A percentile compares a stretch with the other conserved stretches of the same genome.
Conservation (phyloP, 306 rosid genomes). For the Sphenostylis stenocarpa region DNA sequence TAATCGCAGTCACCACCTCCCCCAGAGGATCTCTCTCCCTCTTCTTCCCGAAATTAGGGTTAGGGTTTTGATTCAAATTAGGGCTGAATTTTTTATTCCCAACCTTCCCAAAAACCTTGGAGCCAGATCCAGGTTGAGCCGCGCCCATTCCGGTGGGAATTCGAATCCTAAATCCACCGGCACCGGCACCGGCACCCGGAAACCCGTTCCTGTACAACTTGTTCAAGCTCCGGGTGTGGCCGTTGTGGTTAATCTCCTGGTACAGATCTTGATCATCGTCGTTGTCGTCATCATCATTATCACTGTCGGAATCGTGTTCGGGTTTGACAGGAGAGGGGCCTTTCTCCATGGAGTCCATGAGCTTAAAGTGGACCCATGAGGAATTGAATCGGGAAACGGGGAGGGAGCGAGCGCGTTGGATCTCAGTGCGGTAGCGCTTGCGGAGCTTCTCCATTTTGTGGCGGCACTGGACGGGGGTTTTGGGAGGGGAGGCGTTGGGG, state of each 20-base stretch:
- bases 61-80: conserved; percentile 37
- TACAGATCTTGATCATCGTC: conserved; percentile 64
- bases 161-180: conserved; percentile 70
- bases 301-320: conserved; percentile 53
- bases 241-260: conserved; percentile 53
- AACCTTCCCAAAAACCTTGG: conserved; percentile 43
- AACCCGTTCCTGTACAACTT: conserved; percentile 59
- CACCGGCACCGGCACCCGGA: conserved; percentile 31
- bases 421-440: conserved; percentile 93
- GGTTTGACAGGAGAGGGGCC: conserved; percentile 59
- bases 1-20: conserved; percentile 81
- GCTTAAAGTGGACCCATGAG: conserved; percentile 88
- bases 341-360: conserved; percentile 96
- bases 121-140: conserved; percentile 69
- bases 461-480: conserved; percentile 98
- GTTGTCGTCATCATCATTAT: conserved; percentile 47
- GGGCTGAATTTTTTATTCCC: conserved; percentile 54
- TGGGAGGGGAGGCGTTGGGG: conserved; percentile 77
- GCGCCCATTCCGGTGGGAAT: conserved; percentile 72
- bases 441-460: conserved; percentile 99
- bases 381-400: conserved; percentile 71
- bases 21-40: conserved; percentile 66
- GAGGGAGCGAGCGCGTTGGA: conserved; percentile 78
- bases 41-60: conserved; percentile 43
- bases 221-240: conserved; percentile 52